Evolutionary conservation across 2,329 filamentous ascomycete genomes (phyloP).

Genomic region (Penicillium digitatum): DNA sequence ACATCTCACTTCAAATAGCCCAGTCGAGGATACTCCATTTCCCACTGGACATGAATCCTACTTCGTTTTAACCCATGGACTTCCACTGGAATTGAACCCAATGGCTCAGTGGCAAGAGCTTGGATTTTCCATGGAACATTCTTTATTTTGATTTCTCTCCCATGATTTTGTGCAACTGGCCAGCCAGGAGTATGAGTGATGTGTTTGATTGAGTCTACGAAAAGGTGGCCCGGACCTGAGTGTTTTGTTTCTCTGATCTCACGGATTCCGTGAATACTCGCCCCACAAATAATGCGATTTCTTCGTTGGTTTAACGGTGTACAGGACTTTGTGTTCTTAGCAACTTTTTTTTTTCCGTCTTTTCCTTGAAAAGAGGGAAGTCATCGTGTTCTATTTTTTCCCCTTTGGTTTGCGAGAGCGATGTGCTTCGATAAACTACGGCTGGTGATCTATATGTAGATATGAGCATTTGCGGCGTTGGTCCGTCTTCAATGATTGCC

Average conservation of each 20-base stretch:
- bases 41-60: conserved; percentile 8
- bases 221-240: conserved; percentile 28
- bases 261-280: conserved; percentile 21
- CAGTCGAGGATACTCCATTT: background rate
- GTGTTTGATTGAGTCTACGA: conserved; percentile 23
- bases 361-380: conserved; percentile 19
- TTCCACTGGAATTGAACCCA: conserved; percentile 11
- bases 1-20: conserved; percentile 3
- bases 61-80: conserved; percentile 9
- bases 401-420: conserved; percentile 24
- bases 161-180: conserved; percentile 19
- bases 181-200: conserved; percentile 24
- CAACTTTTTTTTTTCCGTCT: conserved; percentile 16
- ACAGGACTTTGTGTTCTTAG: conserved; percentile 18
- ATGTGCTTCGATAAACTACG: conserved; percentile 34
- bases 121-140: conserved; percentile 9
- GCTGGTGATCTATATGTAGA: conserved; percentile 39
- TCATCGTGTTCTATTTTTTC: conserved; percentile 23
- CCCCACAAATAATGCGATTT: conserved; percentile 12
- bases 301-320: conserved; percentile 15
- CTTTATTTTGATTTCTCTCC: conserved; percentile 13
- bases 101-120: conserved; percentile 2
- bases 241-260: conserved; percentile 18
- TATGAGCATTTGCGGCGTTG: conserved; percentile 41
- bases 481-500: conserved; percentile 23